phyloP scores from a whole-genome alignment of 202 grass and related monocot genomes.

The Bolboschoenoplectus hybrid region DNA sequence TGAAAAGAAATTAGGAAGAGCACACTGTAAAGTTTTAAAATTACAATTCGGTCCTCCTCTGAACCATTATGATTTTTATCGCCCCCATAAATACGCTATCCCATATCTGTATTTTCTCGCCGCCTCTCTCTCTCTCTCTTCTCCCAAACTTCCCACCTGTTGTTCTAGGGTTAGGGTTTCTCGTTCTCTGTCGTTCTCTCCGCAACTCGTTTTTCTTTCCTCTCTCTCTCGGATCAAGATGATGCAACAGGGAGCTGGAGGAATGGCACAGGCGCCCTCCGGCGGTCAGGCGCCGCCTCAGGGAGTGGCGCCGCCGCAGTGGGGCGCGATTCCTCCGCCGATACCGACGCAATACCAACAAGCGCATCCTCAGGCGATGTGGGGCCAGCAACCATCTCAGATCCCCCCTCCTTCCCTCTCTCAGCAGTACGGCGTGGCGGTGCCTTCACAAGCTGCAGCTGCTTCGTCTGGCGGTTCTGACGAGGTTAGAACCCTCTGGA shows the following conservation, averaged over 20 bases:
- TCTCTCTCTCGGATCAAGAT: slow-evolving; percentile 33
- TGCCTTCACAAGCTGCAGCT: slow-evolving; percentile 20
- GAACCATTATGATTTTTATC: background rate
- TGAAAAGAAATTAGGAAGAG: background rate
- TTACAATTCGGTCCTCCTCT: background rate
- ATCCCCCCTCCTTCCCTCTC: slow-evolving; percentile 32
- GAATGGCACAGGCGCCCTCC: slow-evolving; percentile 50
- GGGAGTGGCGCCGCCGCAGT: slow-evolving; percentile 64
- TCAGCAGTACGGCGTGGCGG: slow-evolving; percentile 59
- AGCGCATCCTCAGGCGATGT: slow-evolving; percentile 57
- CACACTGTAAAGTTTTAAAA: background rate
- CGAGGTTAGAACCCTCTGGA: slow-evolving; percentile 87
- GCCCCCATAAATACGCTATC: slow-evolving; percentile 40
- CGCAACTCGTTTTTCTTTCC: background rate
- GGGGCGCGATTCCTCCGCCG: slow-evolving; percentile 75
- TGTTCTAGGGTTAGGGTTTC: slow-evolving; percentile 61
- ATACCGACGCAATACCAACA: slow-evolving; percentile 60
- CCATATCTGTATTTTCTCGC: slow-evolving; percentile 36
- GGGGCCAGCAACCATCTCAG: slow-evolving; percentile 75
- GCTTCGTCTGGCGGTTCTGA: slow-evolving; percentile 48
- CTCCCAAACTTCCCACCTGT: slow-evolving; percentile 7
- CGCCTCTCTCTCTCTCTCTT: slow-evolving; percentile 34
- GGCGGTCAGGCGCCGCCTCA: slow-evolving; percentile 40
- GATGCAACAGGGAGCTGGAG: slow-evolving; percentile 79
- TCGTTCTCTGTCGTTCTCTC: background rate